These are phyloP conservation scores for Fomitopsis serialis DNA, from an alignment of 768 basidiomycete species.

Conservation along the genomic window DNA sequence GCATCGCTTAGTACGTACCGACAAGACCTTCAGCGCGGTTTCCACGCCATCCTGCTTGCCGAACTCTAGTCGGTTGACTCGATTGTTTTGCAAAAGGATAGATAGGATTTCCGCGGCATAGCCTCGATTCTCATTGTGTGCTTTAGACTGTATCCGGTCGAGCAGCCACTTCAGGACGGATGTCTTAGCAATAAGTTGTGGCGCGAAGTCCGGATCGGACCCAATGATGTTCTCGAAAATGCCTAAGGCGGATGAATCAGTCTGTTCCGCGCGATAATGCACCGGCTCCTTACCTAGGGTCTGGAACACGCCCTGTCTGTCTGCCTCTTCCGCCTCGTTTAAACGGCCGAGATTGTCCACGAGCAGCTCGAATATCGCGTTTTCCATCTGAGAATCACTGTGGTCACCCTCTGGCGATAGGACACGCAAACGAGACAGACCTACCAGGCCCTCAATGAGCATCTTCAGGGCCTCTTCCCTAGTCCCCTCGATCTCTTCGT, in stretches of 20 bases:
- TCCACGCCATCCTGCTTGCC: constrained; percentile 79
- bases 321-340: constrained; percentile 89
- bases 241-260: constrained; percentile 35
- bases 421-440: constrained; percentile 22
- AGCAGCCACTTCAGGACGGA: constrained; percentile 76
- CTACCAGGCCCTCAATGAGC: constrained; percentile 72
- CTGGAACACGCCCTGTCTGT: constrained; percentile 89
- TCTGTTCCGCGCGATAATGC: not conserved
- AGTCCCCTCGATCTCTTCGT: constrained; percentile 56
- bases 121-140: constrained; percentile 84
- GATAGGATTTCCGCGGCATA: constrained; percentile 94
- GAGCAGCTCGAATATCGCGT: constrained; percentile 80
- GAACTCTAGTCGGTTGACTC: constrained; percentile 61
- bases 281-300: constrained; percentile 57
- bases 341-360: constrained; percentile 85
- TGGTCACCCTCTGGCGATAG: not conserved
- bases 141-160: constrained; percentile 63
- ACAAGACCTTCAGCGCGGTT: constrained; percentile 63
- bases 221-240: constrained; percentile 92
- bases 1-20: too few relatives aligned
- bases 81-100: constrained; percentile 77
- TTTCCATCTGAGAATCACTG: constrained; percentile 53
- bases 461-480: constrained; percentile 65
- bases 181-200: constrained; percentile 68
- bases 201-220: constrained; percentile 74